A percentile compares a stretch with the other conserved stretches of the same genome.
These are phyloP conservation scores for Aureobasidium pullulans DNA, from an alignment of 2,329 filamentous ascomycete species.

Conservation along the genomic window DNA sequence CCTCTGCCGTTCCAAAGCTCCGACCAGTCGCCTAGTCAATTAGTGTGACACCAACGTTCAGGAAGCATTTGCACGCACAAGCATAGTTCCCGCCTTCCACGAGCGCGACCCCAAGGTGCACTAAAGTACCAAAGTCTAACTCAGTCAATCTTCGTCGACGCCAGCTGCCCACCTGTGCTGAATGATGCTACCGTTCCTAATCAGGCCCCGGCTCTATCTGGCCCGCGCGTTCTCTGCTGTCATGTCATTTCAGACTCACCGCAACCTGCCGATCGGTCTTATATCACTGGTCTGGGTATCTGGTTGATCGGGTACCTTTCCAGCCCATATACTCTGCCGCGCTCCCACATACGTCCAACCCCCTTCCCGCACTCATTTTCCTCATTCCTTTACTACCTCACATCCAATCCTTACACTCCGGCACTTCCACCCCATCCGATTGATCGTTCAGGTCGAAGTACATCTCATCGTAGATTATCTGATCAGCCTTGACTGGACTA, in stretches of 20 bases:
- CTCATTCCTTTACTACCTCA: constrained; percentile 1
- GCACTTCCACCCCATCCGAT: neutral
- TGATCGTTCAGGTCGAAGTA: neutral
- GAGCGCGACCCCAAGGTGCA: constrained; percentile 2
- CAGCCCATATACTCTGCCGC: constrained; percentile 8
- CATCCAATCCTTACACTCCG: neutral
- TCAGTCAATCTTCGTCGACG: constrained; percentile 10
- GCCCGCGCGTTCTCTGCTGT: constrained; percentile 14
- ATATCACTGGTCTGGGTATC: constrained; percentile 15
- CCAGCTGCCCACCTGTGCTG: constrained; percentile 7
- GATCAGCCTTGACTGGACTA: neutral
- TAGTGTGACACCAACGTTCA: constrained; percentile 14
- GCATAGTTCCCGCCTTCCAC: constrained; percentile 10
- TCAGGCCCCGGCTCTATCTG: constrained; percentile 5
- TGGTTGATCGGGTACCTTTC: constrained; percentile 11
- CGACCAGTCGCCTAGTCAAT: neutral
- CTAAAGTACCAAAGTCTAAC: constrained; percentile 15
- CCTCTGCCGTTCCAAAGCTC: neutral
- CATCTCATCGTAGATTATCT: neutral
- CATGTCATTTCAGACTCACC: constrained; percentile 16
- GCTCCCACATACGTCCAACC: neutral
- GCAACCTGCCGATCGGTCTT: constrained; percentile 15
- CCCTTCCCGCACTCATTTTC: constrained; percentile 1
- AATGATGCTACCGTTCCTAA: constrained; percentile 11
- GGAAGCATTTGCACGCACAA: constrained; percentile 13